Base-by-base conservation (phyloP, 202 grass and related monocot genomes). In the Elaeis oleifera region DNA sequence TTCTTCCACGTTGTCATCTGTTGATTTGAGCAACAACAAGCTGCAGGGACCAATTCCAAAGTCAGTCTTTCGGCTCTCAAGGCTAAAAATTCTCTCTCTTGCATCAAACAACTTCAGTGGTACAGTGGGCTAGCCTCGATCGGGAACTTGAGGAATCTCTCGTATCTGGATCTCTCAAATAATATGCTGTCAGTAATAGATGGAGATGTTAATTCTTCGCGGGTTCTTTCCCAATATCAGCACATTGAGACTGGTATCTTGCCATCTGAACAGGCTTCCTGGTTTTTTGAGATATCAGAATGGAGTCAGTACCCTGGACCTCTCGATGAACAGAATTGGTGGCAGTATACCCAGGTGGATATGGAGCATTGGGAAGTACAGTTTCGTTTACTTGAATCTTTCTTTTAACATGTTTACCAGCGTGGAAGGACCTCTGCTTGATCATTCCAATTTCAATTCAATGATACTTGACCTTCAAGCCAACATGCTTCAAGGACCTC, bases 241-340 rank as follows among this genome's bases (percentile, higher is more conserved):
- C 4, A 79, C 68, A 6, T 28, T 94, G 26, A 56, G 59, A 11
- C 60, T 85, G 61, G 81, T 70, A 50, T 75, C 61, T 23, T 88
- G 89, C 83, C 80, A 85, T 63, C 53, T 95, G 49, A 68, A 61
- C 60, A 76, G 67, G 50, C 36, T 84, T 7, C 84, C 88, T 51
- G 64, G n/a, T 19, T 65, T 76, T 49, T 31, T 88, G 20, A 44
- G 39, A 49, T 58, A 23, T 49, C 25, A 69, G 23, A 25, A 67
- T 4, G 20, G 51, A 0, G 18, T 85, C 6, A 4, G 0, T 25
- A 17, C 1, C 36, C 54, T 92, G 20, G 72, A 88, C 23, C 72
- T 94, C 18, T 94, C 89, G 0, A 74, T 58, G 56, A 92, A 87
- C 20, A 63, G 69, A 32, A 77, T 92, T 9, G 16, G 16, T 9